phyloP scores from a whole-genome alignment of 257 asterid genomes.

The Solanum medicagineum region DNA sequence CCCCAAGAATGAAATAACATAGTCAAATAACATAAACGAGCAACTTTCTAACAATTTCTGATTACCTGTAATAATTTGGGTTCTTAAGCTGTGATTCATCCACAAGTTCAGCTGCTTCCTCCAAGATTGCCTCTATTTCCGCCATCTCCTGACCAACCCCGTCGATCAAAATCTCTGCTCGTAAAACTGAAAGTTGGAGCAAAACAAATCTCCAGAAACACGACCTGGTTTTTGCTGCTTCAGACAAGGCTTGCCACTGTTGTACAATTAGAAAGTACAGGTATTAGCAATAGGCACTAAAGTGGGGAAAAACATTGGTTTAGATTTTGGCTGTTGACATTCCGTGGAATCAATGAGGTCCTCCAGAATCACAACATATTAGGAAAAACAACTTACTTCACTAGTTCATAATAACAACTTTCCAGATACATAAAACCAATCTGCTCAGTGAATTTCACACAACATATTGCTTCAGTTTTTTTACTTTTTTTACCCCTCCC shows the following conservation, averaged over 20 bases:
- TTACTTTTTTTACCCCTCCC: background rate
- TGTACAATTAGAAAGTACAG: constrained; percentile 13
- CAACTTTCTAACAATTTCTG: background rate
- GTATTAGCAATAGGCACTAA: constrained; percentile 10
- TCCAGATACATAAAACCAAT: background rate
- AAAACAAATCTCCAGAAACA: constrained; percentile 93
- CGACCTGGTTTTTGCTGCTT: constrained; percentile 65
- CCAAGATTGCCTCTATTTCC: constrained; percentile 81
- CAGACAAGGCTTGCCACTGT: constrained; percentile 86
- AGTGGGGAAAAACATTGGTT: background rate
- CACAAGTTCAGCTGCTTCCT: constrained; percentile 99
- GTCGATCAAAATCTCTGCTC: constrained; percentile 59
- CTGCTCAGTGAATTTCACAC: background rate
- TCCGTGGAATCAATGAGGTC: background rate
- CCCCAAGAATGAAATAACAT: background rate
- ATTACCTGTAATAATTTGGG: constrained; percentile 91
- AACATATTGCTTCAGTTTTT: background rate
- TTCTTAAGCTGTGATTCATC: constrained; percentile 68
- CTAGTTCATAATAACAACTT: background rate
- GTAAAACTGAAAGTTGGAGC: constrained; percentile 56
- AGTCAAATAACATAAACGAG: background rate
- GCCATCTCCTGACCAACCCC: constrained; percentile 68
- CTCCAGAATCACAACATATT: background rate
- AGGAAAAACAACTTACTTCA: background rate
- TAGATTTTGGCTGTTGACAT: background rate